phyloP scores from a whole-genome alignment of 2,329 filamentous ascomycete species.

The Fusarium sp. region DNA sequence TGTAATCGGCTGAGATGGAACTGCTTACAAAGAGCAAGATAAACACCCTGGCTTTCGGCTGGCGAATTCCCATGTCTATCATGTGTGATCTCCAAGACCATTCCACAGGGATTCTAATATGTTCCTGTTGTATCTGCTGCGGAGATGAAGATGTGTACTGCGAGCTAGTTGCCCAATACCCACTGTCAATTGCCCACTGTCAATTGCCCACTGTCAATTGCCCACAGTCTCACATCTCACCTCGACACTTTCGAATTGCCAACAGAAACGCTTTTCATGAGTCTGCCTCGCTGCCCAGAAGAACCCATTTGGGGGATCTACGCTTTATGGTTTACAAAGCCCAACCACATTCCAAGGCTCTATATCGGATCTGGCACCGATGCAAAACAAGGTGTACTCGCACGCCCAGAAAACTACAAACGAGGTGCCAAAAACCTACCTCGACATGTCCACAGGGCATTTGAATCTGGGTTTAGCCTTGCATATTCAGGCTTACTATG shows the following conservation, averaged over 20 bases:
- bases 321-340: too few relatives aligned
- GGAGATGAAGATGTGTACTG: accelerated
- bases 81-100: background rate
- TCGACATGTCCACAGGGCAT: background rate
- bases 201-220: too few relatives aligned
- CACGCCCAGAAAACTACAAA: background rate
- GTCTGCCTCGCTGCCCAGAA: too few relatives aligned
- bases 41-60: background rate
- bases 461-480: accelerated
- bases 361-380: too few relatives aligned
- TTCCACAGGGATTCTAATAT: background rate
- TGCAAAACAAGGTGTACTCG: background rate
- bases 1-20: accelerated
- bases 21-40: accelerated
- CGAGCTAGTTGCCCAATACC: accelerated
- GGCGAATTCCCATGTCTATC: background rate
- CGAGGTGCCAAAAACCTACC: too few relatives aligned
- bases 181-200: too few relatives aligned
- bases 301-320: too few relatives aligned
- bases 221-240: too few relatives aligned
- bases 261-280: too few relatives aligned
- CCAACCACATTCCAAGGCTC: too few relatives aligned
- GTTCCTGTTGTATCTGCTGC: background rate
- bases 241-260: too few relatives aligned
- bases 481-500: accelerated